Evolutionary conservation across 2,329 filamentous ascomycete genomes (phyloP).

Genomic region (Paramyrothecium roridum): DNA sequence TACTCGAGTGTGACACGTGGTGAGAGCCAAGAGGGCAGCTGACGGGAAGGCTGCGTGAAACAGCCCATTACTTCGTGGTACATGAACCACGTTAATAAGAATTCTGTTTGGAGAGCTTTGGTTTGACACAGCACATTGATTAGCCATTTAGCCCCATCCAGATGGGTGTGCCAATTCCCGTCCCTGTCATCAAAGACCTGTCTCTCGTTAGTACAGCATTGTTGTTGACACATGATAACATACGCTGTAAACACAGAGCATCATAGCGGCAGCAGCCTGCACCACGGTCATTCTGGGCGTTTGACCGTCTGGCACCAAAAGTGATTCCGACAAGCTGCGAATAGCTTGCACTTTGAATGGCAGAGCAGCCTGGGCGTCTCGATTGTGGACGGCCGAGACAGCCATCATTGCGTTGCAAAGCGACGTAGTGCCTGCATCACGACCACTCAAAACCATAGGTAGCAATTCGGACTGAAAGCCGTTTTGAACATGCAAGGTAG

Average conservation of each 20-base stretch:
- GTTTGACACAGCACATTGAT: constrained; percentile 24
- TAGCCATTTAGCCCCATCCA: constrained; percentile 34
- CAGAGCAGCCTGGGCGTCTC: constrained; percentile 34
- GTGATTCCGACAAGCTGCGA: constrained; percentile 31
- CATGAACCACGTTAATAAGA: constrained; percentile 42
- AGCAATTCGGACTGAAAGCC: constrained; percentile 43
- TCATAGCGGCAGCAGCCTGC: constrained; percentile 45
- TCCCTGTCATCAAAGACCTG: constrained; percentile 47
- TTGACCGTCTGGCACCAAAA: constrained; percentile 20
- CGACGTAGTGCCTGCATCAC: constrained; percentile 29
- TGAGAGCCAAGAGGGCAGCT: constrained; percentile 2
- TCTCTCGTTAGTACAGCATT: background rate
- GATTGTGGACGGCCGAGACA: constrained; percentile 38
- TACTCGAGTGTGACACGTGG: background rate
- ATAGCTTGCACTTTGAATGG: constrained; percentile 39
- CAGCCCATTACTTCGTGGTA: constrained; percentile 44
- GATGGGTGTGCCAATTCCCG: constrained; percentile 41
- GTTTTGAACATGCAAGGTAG: constrained; percentile 41
- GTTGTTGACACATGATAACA: constrained; percentile 8
- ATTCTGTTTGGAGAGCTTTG: constrained; percentile 26
- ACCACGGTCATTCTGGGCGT: constrained; percentile 22
- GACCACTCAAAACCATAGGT: constrained; percentile 38
- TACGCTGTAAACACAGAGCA: constrained; percentile 48
- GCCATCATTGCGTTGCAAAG: constrained; percentile 42
- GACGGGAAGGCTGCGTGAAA: constrained; percentile 32